Percentiles rank a stretch among this genome's conserved stretches.
These are phyloP conservation scores for Calonectria fujianensis DNA, from an alignment of 2,329 filamentous ascomycete genomes.

Conservation along the genomic window DNA sequence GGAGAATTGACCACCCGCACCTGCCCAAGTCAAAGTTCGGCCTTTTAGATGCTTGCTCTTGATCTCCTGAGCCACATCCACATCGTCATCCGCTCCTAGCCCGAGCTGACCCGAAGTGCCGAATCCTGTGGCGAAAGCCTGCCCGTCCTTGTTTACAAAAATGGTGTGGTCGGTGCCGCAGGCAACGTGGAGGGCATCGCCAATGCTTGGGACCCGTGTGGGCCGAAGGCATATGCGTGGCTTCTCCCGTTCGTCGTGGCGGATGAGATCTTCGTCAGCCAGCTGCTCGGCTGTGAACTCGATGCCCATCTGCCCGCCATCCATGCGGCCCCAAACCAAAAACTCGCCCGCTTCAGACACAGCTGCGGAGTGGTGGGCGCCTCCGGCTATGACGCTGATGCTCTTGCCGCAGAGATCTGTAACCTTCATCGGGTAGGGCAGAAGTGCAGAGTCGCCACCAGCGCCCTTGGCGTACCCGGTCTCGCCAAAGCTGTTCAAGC, in stretches of 20 bases:
- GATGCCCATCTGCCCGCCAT: conserved; percentile 70
- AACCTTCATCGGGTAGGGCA: conserved; percentile 75
- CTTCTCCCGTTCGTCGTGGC: conserved; percentile 73
- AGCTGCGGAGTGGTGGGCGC: conserved; percentile 80
- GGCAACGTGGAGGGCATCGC: conserved; percentile 67
- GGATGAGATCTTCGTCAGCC: conserved; percentile 67
- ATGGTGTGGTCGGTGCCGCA: conserved; percentile 81
- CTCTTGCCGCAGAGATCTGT: conserved; percentile 74
- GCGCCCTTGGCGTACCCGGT: conserved; percentile 69
- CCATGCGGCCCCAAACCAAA: conserved; percentile 73
- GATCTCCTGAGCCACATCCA: conserved; percentile 23
- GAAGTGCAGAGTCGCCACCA: conserved; percentile 68
- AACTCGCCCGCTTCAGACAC: conserved; percentile 69
- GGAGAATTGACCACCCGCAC: conserved; percentile 37
- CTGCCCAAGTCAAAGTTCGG: conserved; percentile 29
- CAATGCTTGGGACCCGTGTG: conserved; percentile 71
- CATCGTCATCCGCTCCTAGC: conserved; percentile 80
- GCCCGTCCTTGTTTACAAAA: conserved; percentile 77
- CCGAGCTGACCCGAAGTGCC: conserved; percentile 83
- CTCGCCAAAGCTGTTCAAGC: conserved; percentile 87
- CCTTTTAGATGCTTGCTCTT: conserved; percentile 24
- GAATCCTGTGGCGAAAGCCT: conserved; percentile 77
- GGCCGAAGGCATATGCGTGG: conserved; percentile 77
- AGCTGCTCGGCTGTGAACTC: conserved; percentile 69
- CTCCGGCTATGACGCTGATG: conserved; percentile 79